Evolutionary conservation across 2,329 filamentous ascomycete species (phyloP), one percentile per base, ranked within the genome.

Genomic region (Nannizziopsis barbatae): DNA sequence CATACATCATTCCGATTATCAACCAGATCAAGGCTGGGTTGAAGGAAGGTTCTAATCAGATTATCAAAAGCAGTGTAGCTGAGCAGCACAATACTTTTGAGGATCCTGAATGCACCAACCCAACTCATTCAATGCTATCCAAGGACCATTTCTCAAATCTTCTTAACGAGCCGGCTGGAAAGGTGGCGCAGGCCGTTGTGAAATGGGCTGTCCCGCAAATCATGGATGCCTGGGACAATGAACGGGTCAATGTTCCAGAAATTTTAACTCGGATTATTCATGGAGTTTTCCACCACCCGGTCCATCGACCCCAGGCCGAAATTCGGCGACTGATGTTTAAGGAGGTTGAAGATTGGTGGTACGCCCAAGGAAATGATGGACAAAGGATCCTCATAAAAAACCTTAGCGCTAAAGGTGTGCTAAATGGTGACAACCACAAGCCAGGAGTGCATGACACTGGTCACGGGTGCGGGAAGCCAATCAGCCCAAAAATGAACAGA

Each of bases 81-180:
- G 83, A 94, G 71, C 88, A 95, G 69, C 80, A 84, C 59, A 76
- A 93, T 56, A 87, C 95, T 43, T 95, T 95, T 66, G 69, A 84
- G 39, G 81, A 95, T 55, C 83, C 93, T 60, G 53, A 76, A 45
- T 84, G 72, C 53, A 80, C 79, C 15, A 83, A 95, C 60, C 90
- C 89, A 0, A 95, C 89, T 1, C 89, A 95, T 70, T 93, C 86
- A 15, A 95, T 95, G 89, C 72, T 95, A 45, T 88, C 87, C 51
- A 95, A 95, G 71, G 89, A 95, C 60, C 89, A 95, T 67, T 95
- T 95, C 65, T 85, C 83, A 54, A 93, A 93, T 61, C 73, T 89
- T 30, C 75, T 95, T 51, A 95, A 95, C 63, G 88, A 95, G 62
- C 77, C 88, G 38, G 89, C 87, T 40, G 89, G 89, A 49, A 83